Conservation (phyloP, 441 rosid genomes). For the Mallotus japonicus region DNA sequence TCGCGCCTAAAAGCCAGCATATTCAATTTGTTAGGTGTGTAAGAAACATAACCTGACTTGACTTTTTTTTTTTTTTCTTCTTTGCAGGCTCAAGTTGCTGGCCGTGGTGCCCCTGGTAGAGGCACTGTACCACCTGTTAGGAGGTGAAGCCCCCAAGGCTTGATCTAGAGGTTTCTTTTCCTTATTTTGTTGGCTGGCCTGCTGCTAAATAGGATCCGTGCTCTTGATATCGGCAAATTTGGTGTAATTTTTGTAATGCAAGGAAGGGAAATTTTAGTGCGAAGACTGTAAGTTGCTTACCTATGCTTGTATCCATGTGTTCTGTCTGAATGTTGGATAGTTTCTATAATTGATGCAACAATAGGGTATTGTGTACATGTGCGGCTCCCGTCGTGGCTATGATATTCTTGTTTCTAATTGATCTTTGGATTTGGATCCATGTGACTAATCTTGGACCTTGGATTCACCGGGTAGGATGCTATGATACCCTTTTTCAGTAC, state of each 20-base stretch:
- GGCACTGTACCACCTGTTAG: conserved; percentile 77
- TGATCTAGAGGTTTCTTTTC: not conserved
- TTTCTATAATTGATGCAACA: not conserved
- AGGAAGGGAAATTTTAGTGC: conserved; percentile 1
- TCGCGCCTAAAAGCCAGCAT: not conserved
- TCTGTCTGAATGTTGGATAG: not conserved
- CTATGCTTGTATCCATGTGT: not conserved
- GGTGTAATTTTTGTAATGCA: not conserved
- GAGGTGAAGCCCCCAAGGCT: conserved; percentile 37
- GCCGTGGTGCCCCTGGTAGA: conserved; percentile 73
- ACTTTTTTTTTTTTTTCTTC: conserved; percentile 8
- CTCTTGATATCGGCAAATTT: conserved; percentile 10
- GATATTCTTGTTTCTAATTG: not conserved
- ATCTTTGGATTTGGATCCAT: not conserved
- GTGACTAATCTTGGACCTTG: not conserved
- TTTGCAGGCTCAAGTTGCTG: conserved; percentile 69
- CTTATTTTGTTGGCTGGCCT: conserved; percentile 15
- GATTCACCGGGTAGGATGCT: not conserved
- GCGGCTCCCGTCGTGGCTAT: not conserved
- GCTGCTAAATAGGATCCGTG: conserved; percentile 11
- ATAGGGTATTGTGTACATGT: not conserved
- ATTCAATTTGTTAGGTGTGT: not conserved
- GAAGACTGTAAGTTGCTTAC: too few species aligned
- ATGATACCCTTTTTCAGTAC: too few species aligned
- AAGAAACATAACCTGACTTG: not conserved